Conservation (phyloP, 371 early-diverging fungal species). For the Mucor lusitanicus region DNA sequence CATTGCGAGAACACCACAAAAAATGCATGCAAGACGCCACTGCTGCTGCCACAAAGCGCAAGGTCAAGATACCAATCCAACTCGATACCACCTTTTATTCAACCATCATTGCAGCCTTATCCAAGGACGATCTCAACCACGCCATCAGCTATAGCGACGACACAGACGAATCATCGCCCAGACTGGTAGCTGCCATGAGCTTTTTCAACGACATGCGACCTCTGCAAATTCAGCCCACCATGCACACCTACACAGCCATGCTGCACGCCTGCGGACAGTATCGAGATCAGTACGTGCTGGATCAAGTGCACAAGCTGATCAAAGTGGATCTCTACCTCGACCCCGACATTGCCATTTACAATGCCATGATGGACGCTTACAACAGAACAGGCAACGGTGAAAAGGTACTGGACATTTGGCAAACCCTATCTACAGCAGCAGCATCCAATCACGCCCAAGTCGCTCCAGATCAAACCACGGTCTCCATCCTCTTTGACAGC, state of each 20-base stretch:
- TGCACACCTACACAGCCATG: constrained; percentile 30
- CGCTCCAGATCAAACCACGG: constrained; percentile 17
- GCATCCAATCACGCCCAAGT: background rate
- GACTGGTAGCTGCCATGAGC: constrained; percentile 20
- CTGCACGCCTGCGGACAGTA: constrained; percentile 32
- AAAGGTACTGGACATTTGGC: constrained; percentile 36
- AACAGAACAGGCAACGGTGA: constrained; percentile 28
- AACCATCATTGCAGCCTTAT: constrained; percentile 19
- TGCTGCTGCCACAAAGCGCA: background rate
- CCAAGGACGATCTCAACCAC: background rate
- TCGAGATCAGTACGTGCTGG: constrained; percentile 22
- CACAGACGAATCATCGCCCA: constrained; percentile 2
- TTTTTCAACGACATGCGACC: constrained; percentile 41
- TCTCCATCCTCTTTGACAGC: constrained; percentile 34
- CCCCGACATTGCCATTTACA: constrained; percentile 37
- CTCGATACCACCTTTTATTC: constrained; percentile 34
- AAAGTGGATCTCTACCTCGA: constrained; percentile 36
- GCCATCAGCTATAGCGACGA: background rate
- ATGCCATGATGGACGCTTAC: constrained; percentile 40
- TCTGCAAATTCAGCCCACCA: constrained; percentile 26
- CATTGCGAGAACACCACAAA: constrained; percentile 26
- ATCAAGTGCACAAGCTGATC: constrained; percentile 30
- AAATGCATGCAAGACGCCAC: background rate
- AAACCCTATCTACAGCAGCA: constrained; percentile 15
- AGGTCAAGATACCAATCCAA: constrained; percentile 7